Conservation (phyloP, 768 basidiomycete species). For the Tremella fuciformis region DNA sequence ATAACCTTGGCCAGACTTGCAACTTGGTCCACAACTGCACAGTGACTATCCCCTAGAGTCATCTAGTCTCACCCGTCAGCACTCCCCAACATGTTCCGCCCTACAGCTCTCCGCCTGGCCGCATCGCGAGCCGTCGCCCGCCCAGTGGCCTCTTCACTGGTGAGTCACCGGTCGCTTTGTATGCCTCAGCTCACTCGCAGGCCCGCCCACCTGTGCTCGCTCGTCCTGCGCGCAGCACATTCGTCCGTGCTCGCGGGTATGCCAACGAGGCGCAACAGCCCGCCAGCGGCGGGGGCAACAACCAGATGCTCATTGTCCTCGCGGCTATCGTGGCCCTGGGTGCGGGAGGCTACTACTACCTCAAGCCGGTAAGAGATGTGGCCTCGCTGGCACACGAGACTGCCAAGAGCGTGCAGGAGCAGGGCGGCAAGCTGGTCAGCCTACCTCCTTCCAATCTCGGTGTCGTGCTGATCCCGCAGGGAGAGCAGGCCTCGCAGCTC, state of each 20-base stretch:
- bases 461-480: constrained; percentile 5
- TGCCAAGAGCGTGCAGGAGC: constrained; percentile 33
- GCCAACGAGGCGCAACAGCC: constrained; percentile 11
- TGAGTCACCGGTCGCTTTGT: not conserved
- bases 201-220: constrained; percentile 5
- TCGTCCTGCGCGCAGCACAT: constrained; percentile 5
- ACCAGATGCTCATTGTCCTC: constrained; percentile 41
- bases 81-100: constrained; percentile 18
- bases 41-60: not conserved
- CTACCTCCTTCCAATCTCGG: not conserved
- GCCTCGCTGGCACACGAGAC: constrained; percentile 33
- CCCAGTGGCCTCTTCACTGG: not conserved
- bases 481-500: not conserved
- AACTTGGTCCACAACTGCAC: not conserved
- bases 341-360: constrained; percentile 37
- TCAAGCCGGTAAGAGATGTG: constrained; percentile 46
- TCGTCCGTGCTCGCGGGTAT: constrained; percentile 11
- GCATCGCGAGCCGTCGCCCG: constrained; percentile 12
- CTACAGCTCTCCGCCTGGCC: constrained; percentile 25
- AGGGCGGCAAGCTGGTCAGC: constrained; percentile 26
- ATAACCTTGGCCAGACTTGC: not conserved
- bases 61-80: not conserved
- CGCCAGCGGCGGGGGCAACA: constrained; percentile 17
- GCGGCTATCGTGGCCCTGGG: constrained; percentile 42
- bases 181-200: constrained; percentile 1